These are phyloP conservation scores for Hypomontagnella submonticulosa DNA, from an alignment of 495 filamentous ascomycete genomes.

Conservation along the genomic window DNA sequence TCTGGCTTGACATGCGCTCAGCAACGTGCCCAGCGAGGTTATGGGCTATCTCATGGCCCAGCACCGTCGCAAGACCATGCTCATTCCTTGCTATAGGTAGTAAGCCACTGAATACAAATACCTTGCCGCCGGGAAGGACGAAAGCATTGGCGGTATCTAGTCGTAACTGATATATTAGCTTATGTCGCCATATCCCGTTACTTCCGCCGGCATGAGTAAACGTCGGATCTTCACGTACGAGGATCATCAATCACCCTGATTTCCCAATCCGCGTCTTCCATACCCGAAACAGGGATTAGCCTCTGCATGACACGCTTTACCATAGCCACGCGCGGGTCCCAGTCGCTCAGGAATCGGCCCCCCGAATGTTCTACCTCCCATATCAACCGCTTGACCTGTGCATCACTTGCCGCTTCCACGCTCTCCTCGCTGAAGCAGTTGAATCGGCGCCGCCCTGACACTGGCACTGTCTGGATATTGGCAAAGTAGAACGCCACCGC, in stretches of 20 bases:
- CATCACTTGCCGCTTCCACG: constrained; percentile 65
- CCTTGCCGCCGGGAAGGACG: constrained; percentile 91
- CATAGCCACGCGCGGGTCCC: constrained; percentile 53
- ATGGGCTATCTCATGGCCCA: constrained; percentile 96
- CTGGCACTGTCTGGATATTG: constrained; percentile 83
- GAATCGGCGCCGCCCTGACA: constrained; percentile 83
- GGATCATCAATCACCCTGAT: constrained; percentile 83
- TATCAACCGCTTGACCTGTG: constrained; percentile 64
- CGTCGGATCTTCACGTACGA: constrained; percentile 38
- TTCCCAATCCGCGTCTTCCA: constrained; percentile 76
- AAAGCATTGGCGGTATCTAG: constrained; percentile 75
- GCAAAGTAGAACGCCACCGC: constrained; percentile 70
- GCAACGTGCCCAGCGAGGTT: constrained; percentile 82
- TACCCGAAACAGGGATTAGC: constrained; percentile 74
- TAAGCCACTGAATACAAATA: constrained; percentile 91
- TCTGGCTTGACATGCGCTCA: constrained; percentile 75
- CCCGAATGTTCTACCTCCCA: constrained; percentile 52
- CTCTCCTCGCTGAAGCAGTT: constrained; percentile 72
- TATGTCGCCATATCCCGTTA: not conserved
- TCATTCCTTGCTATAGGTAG: constrained; percentile 76
- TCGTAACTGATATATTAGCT: constrained; percentile 15
- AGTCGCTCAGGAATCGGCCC: constrained; percentile 52
- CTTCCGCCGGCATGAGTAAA: not conserved
- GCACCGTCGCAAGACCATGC: constrained; percentile 81
- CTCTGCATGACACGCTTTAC: constrained; percentile 77